Evolutionary conservation across 495 filamentous ascomycete genomes (phyloP).

Genomic region (Neurospora sp.): DNA sequence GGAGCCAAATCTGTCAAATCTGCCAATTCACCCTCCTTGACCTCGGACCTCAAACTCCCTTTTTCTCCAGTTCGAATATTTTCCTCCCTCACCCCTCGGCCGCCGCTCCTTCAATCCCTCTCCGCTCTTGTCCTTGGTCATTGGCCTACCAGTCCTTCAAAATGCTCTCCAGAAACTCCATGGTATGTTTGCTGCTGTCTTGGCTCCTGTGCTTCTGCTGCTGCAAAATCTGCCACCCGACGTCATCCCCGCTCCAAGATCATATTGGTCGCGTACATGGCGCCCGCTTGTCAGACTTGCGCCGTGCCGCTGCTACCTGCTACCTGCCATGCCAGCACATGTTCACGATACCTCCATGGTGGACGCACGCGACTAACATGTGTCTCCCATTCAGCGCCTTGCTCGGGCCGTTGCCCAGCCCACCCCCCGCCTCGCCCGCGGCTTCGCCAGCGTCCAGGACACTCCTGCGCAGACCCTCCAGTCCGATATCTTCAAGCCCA

Average conservation of each 20-base stretch:
- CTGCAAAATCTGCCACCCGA: constrained; percentile 11
- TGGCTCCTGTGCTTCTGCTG: not conserved
- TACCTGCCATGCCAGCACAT: not conserved
- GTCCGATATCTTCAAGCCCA: constrained; percentile 92
- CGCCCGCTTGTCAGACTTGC: not conserved
- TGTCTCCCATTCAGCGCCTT: constrained; percentile 35
- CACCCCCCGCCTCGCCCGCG: constrained; percentile 34
- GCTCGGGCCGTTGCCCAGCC: constrained; percentile 44
- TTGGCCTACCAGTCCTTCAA: constrained; percentile 21
- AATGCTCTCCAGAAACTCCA: constrained; percentile 54
- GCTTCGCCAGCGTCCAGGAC: constrained; percentile 65
- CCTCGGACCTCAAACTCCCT: not conserved
- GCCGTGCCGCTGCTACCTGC: not conserved
- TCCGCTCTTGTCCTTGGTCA: constrained; percentile 5
- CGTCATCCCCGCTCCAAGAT: not conserved
- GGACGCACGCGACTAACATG: not conserved
- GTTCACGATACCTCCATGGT: not conserved
- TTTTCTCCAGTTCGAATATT: constrained; percentile 6
- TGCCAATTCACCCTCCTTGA: not conserved
- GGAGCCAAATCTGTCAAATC: not conserved
- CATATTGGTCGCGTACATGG: not conserved
- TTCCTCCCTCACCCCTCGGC: constrained; percentile 1
- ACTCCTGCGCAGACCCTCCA: constrained; percentile 79
- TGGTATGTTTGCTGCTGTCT: constrained; percentile 23
- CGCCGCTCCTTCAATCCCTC: not conserved